Conservation (phyloP, 2,329 filamentous ascomycete genomes). For the Talaromyces sp. region DNA sequence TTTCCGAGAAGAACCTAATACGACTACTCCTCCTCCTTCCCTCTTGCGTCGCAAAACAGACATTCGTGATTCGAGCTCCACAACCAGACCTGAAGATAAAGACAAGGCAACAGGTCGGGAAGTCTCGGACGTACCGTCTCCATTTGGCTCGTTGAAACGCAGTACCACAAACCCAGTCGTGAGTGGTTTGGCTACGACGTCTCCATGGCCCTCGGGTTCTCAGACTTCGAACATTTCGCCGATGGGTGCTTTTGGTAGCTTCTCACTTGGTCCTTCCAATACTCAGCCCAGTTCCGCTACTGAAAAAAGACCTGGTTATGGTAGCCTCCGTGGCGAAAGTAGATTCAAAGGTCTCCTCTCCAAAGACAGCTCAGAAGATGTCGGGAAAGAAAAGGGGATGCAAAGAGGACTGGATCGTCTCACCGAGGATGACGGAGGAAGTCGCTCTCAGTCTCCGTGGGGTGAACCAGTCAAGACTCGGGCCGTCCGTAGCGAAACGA, state of each 20-base stretch:
- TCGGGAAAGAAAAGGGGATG: constrained; percentile 53
- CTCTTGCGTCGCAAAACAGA: constrained; percentile 59
- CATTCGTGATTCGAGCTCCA: constrained; percentile 46
- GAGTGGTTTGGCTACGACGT: constrained; percentile 44
- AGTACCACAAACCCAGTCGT: constrained; percentile 51
- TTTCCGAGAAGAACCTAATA: constrained; percentile 47
- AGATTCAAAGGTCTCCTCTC: constrained; percentile 79
- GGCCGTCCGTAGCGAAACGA: constrained; percentile 44
- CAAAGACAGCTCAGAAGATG: constrained; percentile 68
- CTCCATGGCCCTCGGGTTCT: constrained; percentile 56
- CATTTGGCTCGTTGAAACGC: constrained; percentile 53
- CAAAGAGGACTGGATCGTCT: constrained; percentile 49
- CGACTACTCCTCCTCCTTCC: constrained; percentile 56
- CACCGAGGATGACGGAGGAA: constrained; percentile 45
- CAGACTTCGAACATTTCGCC: constrained; percentile 61
- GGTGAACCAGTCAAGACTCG: constrained; percentile 43
- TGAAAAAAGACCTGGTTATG: constrained; percentile 68
- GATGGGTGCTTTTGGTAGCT: constrained; percentile 86
- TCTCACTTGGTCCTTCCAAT: constrained; percentile 58
- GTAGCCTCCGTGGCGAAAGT: constrained; percentile 67
- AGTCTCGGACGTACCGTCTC: constrained; percentile 36
- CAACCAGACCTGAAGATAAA: constrained; percentile 42
- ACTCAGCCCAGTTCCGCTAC: constrained; percentile 44
- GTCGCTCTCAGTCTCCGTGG: constrained; percentile 47
- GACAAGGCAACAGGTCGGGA: constrained; percentile 42